A percentile compares a stretch with the other conserved stretches of the same genome.
phyloP scores from a whole-genome alignment of 257 asterid species.

The Lycium ferocissimum region DNA sequence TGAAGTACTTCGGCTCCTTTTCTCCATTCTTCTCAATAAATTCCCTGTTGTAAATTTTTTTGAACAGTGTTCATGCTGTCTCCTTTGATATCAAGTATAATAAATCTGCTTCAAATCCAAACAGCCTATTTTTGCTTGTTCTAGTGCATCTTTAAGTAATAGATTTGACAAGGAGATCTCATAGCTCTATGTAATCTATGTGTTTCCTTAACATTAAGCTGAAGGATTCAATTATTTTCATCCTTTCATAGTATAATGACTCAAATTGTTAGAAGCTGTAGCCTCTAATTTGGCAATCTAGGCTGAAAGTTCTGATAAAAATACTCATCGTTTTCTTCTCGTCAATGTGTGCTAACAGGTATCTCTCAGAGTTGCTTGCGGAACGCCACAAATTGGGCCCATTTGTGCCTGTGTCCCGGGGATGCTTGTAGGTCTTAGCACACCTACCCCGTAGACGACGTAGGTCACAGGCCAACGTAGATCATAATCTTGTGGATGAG shows the following conservation, averaged over 20 bases:
- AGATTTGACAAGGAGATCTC: background rate
- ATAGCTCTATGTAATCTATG: background rate
- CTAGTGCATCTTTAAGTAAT: background rate
- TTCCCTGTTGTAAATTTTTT: no score
- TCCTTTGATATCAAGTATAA: no score
- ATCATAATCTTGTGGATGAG: no score
- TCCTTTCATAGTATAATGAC: background rate
- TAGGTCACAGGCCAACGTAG: no score
- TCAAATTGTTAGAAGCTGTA: background rate
- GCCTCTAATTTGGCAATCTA: background rate
- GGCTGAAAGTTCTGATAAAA: background rate
- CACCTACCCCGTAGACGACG: no score
- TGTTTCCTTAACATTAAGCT: background rate
- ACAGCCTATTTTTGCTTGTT: background rate
- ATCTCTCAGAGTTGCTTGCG: slow-evolving; percentile 64
- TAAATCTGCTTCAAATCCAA: background rate
- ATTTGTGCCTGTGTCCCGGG: slow-evolving; percentile 57
- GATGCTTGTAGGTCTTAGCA: no score
- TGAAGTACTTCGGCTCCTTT: no score
- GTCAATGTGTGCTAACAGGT: slow-evolving; percentile 40
- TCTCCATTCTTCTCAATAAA: no score
- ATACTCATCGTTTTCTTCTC: background rate
- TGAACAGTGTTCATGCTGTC: no score
- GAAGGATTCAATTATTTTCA: background rate
- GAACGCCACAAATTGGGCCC: slow-evolving; percentile 80